Evolutionary conservation across 306 rosid species (phyloP).

Genomic region (Rosa multiflora): DNA sequence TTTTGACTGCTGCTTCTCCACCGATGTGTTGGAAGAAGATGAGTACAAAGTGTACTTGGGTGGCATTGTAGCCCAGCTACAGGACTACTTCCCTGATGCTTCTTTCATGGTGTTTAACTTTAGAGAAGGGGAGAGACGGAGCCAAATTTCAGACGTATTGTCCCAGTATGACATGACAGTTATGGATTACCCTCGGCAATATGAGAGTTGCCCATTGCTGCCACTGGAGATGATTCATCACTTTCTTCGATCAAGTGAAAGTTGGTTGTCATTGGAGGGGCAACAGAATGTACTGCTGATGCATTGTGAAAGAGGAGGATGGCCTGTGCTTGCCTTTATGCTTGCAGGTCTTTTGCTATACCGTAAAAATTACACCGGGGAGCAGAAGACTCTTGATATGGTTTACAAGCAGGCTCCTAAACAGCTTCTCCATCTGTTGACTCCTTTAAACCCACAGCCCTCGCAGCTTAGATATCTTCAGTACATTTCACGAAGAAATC

Average conservation of each 20-base stretch:
- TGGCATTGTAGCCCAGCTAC: conserved; percentile 86
- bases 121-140: conserved; percentile 79
- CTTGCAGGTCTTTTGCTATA: conserved; percentile 84
- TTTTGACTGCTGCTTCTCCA: conserved; percentile 97
- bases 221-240: conserved; percentile 95
- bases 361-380: conserved; percentile 91
- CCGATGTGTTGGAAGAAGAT: conserved; percentile 82
- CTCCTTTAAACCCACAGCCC: conserved; percentile 88
- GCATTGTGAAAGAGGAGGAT: conserved; percentile 98
- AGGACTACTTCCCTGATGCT: conserved; percentile 87
- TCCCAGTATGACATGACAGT: conserved; percentile 97
- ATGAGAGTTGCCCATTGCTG: conserved; percentile 84
- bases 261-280: conserved; percentile 95
- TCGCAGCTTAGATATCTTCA: conserved; percentile 99
- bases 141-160: conserved; percentile 74
- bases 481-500: conserved; percentile 81
- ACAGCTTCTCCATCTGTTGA: conserved; percentile 78
- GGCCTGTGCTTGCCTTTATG: conserved; percentile 99
- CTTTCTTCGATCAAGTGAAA: conserved; percentile 96
- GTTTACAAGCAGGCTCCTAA: conserved; percentile 97
- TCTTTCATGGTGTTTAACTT: conserved; percentile 98
- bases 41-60: conserved; percentile 83
- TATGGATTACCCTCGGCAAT: conserved; percentile 96
- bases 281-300: conserved; percentile 90
- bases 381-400: conserved; percentile 95